Evolutionary conservation across 2,329 filamentous ascomycete species (phyloP).

Genomic region (Epicoccum nigrum): DNA sequence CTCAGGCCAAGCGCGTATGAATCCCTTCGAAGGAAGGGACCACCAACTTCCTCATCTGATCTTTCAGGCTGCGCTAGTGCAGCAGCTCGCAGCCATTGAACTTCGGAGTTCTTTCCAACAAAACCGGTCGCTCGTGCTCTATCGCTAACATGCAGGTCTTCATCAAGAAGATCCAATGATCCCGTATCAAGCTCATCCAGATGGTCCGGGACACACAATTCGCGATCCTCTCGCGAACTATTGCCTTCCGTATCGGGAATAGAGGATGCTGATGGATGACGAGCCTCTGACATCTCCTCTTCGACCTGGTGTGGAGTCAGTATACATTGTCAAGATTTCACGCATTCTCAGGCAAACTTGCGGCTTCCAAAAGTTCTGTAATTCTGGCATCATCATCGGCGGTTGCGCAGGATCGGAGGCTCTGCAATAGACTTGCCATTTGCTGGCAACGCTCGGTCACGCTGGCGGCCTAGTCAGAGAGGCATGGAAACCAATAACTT

Average conservation of each 20-base stretch:
- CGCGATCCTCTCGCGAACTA: conserved; percentile 17
- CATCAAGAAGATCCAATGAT: conserved; percentile 34
- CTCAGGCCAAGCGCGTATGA: conserved; percentile 9
- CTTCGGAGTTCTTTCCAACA: conserved; percentile 41
- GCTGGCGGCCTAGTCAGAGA: conserved; percentile 27
- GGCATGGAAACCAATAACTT: not conserved
- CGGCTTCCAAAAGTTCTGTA: conserved; percentile 30
- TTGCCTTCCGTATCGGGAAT: conserved; percentile 28
- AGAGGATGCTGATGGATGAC: conserved; percentile 20
- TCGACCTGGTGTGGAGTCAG: conserved; percentile 33
- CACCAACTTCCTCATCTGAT: conserved; percentile 15
- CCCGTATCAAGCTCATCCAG: conserved; percentile 26
- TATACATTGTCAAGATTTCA: not conserved
- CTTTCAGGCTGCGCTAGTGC: conserved; percentile 30
- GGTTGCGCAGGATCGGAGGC: conserved; percentile 22
- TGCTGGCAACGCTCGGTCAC: conserved; percentile 38
- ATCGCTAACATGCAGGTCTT: conserved; percentile 35
- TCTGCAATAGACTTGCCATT: conserved; percentile 33
- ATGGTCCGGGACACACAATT: conserved; percentile 11
- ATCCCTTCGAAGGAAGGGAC: conserved; percentile 7
- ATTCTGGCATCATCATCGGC: conserved; percentile 33
- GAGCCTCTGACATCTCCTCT: conserved; percentile 31
- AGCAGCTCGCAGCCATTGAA: conserved; percentile 41
- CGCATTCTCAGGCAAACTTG: conserved; percentile 4
- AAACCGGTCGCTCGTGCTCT: conserved; percentile 41